Evolutionary conservation across 768 basidiomycete genomes (phyloP).

Genomic region (Termitomyces sp.): DNA sequence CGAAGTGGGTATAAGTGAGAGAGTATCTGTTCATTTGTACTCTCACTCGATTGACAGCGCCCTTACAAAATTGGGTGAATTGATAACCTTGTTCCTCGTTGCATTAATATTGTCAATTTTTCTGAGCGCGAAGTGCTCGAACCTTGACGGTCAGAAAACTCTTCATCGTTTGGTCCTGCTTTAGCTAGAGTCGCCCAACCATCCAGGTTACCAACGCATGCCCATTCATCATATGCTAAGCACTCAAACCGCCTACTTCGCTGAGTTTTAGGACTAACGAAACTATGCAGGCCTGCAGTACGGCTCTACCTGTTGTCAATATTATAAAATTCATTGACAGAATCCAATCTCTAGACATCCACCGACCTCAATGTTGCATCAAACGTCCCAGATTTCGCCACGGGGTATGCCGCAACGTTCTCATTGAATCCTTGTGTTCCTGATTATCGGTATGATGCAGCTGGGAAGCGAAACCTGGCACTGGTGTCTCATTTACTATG

Average conservation of each 20-base stretch:
- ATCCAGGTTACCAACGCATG: background rate
- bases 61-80: no score
- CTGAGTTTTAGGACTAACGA: no score
- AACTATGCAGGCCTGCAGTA: background rate
- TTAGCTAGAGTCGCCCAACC: background rate
- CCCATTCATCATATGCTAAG: background rate
- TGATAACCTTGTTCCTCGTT: no score
- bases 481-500: slow-evolving; percentile 24
- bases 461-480: background rate
- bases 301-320: background rate
- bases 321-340: background rate
- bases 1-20: no score
- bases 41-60: no score
- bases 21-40: no score
- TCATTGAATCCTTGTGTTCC: no score
- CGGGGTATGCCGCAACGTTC: background rate
- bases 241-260: no score
- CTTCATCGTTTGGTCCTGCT: no score
- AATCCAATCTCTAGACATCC: background rate
- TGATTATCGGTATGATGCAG: background rate
- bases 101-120: no score
- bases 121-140: no score
- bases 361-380: background rate
- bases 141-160: background rate
- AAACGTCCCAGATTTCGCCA: background rate